Evolutionary conservation across 352 stramenopile species (phyloP), one percentile per base, ranked within the genome.

Genomic region (Globisporangium camurandrum): DNA sequence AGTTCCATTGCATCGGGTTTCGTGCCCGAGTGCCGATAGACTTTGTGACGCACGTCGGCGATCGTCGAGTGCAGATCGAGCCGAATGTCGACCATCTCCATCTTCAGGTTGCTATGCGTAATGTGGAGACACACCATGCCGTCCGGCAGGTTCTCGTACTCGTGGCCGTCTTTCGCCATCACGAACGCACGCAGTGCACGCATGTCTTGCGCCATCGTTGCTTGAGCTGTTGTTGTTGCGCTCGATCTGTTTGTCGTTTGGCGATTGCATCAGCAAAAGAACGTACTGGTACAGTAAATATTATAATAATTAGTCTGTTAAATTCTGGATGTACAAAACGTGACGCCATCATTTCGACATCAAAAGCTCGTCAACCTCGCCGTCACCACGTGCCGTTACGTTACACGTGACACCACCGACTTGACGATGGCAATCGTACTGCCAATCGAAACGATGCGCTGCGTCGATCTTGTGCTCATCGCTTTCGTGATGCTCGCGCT

Each of bases 61-160:
- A 97, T 76, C 31, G 86, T 95, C 56, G 91, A 64, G 57, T 95
- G 82, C 72, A 97, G 60, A 57, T 98, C 91, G 56, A 99, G 87
- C 5, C 96, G 94, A 54, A 99, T 96, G 76, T 98, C 95, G 51
- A 98, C 85, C 79, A 98, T 97, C 55, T 93, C 76, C 64, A 97
- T 87, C 47, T 90, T 74, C n/a, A 99, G 76, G 70, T 99, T 98
- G 61, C 81, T 97, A 75, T 99, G 96, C 10, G 96, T 98, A 53
- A 99, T 94, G 65, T 98, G 93, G 48, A 99, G 74, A 54, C 91
- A 85, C 19, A 98, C 79, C 16, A 97, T 79, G 19, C 85, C 89
- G 20, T 94, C 74, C 4, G 86, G 71, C 1, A 97, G 61, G 27
- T 74, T 75, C 31, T 86, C 75, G 63, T 96, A 97, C 62, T 96